Conservation (phyloP, 257 asterid species). For the Avicennia marina region DNA sequence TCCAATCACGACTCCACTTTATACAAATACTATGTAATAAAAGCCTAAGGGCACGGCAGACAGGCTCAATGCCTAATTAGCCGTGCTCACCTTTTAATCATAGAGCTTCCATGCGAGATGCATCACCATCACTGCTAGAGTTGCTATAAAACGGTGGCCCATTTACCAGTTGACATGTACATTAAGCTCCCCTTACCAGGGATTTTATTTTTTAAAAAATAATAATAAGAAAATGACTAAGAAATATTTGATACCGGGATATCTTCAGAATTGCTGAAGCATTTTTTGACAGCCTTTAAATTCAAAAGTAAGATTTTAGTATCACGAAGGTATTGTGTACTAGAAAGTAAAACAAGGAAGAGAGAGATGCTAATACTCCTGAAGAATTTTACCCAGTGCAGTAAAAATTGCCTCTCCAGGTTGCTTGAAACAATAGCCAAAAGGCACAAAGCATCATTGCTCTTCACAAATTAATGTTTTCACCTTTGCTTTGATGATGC, state of each 20-base stretch:
- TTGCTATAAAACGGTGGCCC: conserved; percentile 71
- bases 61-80: conserved; percentile 94
- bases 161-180: conserved; percentile 65
- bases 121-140: conserved; percentile 94
- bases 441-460: conserved; percentile 50
- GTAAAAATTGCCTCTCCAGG: conserved; percentile 48
- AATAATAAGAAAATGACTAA: conserved; percentile 32
- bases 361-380: conserved; percentile 69
- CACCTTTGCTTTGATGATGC: conserved; percentile 61
- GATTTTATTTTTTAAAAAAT: conserved; percentile 36
- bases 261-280: conserved; percentile 72
- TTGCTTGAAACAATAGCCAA: conserved; percentile 66
- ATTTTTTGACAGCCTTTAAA: conserved; percentile 73
- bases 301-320: conserved; percentile 67
- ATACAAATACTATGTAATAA: conserved; percentile 24
- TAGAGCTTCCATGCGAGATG: conserved; percentile 90
- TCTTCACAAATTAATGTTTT: conserved; percentile 40
- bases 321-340: conserved; percentile 46
- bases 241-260: conserved; percentile 53
- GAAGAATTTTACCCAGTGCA: conserved; percentile 64
- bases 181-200: conserved; percentile 99
- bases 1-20: conserved; percentile 16
- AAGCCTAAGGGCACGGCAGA: conserved; percentile 96
- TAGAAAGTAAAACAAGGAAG: conserved; percentile 46
- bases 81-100: conserved; percentile 99